Evolutionary conservation across 164 flowering plant genomes (phyloP), one percentile per base, ranked within the genome.

Genomic region (Echeveria elegans): DNA sequence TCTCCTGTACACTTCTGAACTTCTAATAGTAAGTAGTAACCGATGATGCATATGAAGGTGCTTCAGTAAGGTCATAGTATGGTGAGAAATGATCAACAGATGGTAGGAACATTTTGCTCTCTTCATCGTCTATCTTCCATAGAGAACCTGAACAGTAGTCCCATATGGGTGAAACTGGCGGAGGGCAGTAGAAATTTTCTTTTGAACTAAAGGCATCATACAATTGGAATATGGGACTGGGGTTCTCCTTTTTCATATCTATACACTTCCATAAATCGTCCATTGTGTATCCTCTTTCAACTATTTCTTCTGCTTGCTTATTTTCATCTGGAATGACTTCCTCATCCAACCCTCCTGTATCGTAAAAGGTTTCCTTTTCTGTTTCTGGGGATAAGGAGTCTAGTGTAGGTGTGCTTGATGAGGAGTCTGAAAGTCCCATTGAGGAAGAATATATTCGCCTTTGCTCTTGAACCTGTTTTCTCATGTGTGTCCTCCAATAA

Each of bases 401-500:
- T 12, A 43, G 47, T 43, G 47, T 41, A 41, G 47, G 47, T 0
- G 16, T 43, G 18, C 47, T 43, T 43, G 47, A 43, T 43, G 47
- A 69, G 4, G 86, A 78, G 15, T 70, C 70, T 4, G 83, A 77
- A 21, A 89, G 76, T 1, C 87, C 70, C 1, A 82, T 76, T 8
- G 84, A 74, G n/a, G 82, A 74, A 18, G 85, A 77, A 10, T 63
- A 9, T 7, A 72, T 77, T n/a, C 76, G 73, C 73, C 80, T 87
- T 71, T 76, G 80, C 70, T 92, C 92, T 78, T 93, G 96, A 70
- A 92, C 97, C 69, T 84, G 82, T 69, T 89, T 93, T 74, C 98
- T 75, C 95, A 83, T 89, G 65, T 88, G 87, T 28, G 98, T 90
- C 60, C 97, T 83, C 98, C 98, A 93, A 47, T 93, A 90, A 68